Conservation (phyloP, 306 rosid species). For the Malus orientalis region DNA sequence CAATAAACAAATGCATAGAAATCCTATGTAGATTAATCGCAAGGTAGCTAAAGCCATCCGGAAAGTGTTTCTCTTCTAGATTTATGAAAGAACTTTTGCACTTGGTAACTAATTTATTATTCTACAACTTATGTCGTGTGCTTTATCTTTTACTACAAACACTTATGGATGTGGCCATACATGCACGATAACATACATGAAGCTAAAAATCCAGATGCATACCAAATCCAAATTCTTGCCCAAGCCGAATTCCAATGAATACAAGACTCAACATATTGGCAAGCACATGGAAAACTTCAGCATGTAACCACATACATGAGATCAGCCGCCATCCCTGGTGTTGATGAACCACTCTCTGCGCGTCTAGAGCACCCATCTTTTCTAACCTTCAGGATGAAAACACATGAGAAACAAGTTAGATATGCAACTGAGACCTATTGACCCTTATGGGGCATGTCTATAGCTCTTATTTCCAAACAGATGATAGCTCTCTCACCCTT, state of each 20-base stretch:
- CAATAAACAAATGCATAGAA: background rate
- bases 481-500: background rate
- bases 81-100: too few species aligned
- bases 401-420: background rate
- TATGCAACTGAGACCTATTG: background rate
- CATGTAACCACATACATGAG: constrained; percentile 12
- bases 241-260: too few species aligned
- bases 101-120: too few species aligned
- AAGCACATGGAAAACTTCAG: too few species aligned
- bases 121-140: background rate
- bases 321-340: too few species aligned
- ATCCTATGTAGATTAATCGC: too few species aligned
- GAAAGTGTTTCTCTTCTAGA: too few species aligned
- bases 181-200: constrained; percentile 8
- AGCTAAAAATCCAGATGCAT: constrained; percentile 32
- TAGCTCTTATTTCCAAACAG: background rate
- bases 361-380: too few species aligned
- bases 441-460: background rate
- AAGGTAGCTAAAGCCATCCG: too few species aligned
- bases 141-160: background rate
- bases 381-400: background rate
- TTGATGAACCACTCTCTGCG: too few species aligned
- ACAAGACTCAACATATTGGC: too few species aligned
- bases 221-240: too few species aligned
- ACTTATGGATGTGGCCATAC: background rate